phyloP scores from a whole-genome alignment of 1,284 basidiomycete species.

The Ceratobasidium sp. region DNA sequence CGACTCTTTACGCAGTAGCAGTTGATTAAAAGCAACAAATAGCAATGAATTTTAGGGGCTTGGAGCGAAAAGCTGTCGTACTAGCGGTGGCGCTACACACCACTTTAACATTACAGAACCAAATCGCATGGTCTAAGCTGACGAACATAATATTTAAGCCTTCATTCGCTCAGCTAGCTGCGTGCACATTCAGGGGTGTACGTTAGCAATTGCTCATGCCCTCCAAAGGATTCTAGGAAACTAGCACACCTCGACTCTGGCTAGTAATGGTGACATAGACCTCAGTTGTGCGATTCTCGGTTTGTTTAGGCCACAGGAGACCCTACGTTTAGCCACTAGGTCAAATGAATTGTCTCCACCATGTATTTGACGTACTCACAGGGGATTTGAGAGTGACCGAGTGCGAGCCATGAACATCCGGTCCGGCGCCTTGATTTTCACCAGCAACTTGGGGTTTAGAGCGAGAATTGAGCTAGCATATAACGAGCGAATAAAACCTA shows the following conservation, averaged over 20 bases:
- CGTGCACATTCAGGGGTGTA: neutral
- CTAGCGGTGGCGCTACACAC: neutral
- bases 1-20: too few relatives aligned
- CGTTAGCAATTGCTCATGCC: neutral
- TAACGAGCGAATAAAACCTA: neutral
- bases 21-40: too few relatives aligned
- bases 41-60: too few relatives aligned
- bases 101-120: neutral
- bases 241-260: conserved; percentile 12
- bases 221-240: neutral
- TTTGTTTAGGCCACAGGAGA: neutral
- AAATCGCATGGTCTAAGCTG: neutral
- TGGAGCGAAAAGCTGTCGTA: too few relatives aligned
- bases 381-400: conserved; percentile 9
- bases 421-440: conserved; percentile 4
- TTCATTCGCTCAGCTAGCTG: neutral
- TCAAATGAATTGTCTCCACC: neutral
- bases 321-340: neutral
- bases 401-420: conserved; percentile 2
- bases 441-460: neutral
- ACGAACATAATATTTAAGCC: neutral
- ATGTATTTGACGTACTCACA: neutral
- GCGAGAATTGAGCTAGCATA: conserved; percentile 33
- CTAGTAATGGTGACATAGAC: conserved; percentile 12
- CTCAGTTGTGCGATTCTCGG: conserved; percentile 1